These are phyloP conservation scores for Leccinum truebloodii DNA, from an alignment of 768 basidiomycete species.

Conservation along the genomic window DNA sequence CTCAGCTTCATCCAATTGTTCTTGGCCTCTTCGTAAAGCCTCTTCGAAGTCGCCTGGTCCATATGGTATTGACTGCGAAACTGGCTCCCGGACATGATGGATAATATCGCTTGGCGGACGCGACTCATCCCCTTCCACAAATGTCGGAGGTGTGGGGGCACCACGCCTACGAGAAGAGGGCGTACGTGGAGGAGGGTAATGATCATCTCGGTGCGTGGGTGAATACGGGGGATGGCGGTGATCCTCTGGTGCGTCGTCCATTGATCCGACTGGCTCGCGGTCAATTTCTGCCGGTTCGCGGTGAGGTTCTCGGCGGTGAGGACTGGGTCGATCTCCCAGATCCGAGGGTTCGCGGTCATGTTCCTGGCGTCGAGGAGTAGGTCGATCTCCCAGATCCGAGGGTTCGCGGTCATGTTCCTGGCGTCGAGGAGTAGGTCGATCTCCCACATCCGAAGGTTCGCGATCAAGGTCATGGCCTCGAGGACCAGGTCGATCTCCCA, in stretches of 20 bases:
- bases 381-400: neutral
- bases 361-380: neutral
- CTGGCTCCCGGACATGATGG: constrained; percentile 29
- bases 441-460: no score
- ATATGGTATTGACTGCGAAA: constrained; percentile 10
- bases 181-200: constrained; percentile 13
- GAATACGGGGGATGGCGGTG: constrained; percentile 15
- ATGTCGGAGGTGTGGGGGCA: constrained; percentile 10
- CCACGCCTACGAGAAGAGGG: constrained; percentile 22
- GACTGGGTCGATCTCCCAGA: constrained; percentile 1
- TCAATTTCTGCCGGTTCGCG: neutral
- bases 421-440: no score
- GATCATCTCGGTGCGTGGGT: constrained; percentile 4
- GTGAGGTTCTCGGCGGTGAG: neutral
- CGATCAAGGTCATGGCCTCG: no score
- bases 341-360: neutral
- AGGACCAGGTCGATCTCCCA: neutral
- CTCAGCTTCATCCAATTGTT: constrained; percentile 59
- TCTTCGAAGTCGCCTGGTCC: constrained; percentile 43
- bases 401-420: neutral
- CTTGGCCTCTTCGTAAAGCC: constrained; percentile 46
- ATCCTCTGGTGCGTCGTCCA: neutral
- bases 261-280: neutral
- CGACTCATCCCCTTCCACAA: constrained; percentile 21
- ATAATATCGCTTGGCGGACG: constrained; percentile 29